These are phyloP conservation scores for Mimosa pudica DNA, from an alignment of 306 rosid genomes.

Conservation along the genomic window DNA sequence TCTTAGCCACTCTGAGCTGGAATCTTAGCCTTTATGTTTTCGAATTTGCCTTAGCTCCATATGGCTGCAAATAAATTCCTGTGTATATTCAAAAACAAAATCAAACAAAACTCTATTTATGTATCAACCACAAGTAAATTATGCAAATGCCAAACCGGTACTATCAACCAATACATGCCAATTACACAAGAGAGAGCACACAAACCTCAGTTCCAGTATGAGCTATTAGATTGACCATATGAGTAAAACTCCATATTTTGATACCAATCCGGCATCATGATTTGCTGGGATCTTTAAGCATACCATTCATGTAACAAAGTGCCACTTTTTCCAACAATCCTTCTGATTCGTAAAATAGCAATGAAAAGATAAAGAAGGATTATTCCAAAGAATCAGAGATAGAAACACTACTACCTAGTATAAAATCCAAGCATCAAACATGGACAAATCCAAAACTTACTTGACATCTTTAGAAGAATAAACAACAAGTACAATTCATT, in stretches of 20 bases:
- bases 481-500: not conserved
- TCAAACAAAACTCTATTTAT: not conserved
- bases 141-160: not conserved
- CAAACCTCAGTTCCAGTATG: not conserved
- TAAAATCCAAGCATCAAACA: conserved; percentile 21
- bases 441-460: conserved; percentile 9
- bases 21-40: not conserved
- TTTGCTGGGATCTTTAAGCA: not conserved
- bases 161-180: not conserved
- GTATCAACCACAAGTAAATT: not conserved
- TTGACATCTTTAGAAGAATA: conserved; percentile 18
- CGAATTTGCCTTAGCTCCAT: not conserved
- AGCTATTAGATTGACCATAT: not conserved
- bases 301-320: not conserved
- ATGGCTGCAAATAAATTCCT: conserved; percentile 23
- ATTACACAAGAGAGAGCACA: not conserved
- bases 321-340: not conserved
- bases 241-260: not conserved
- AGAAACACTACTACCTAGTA: not conserved
- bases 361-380: conserved; percentile 28
- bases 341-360: not conserved
- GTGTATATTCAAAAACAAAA: conserved; percentile 9
- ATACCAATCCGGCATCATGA: not conserved
- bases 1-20: not conserved
- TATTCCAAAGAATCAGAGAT: not conserved